Conservation (phyloP, 306 rosid species). For the Hippophae gyantsensis region DNA sequence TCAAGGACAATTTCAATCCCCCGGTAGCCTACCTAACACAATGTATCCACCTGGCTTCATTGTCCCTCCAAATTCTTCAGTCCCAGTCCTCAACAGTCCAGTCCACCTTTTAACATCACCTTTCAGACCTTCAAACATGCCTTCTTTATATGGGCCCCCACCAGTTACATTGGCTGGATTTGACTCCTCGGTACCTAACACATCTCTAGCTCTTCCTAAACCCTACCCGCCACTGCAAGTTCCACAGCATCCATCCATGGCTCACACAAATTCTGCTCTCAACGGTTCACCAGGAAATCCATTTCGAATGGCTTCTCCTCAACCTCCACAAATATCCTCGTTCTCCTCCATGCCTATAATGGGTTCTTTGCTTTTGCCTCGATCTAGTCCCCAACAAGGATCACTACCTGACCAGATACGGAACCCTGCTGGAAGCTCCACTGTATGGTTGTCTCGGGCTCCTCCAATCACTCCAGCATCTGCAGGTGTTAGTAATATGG, state of each 20-base stretch:
- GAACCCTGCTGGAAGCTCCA: conserved; percentile 29
- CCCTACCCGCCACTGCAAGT: conserved; percentile 33
- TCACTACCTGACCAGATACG: conserved; percentile 25
- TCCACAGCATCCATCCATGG: conserved; percentile 37
- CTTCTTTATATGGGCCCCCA: conserved; percentile 41
- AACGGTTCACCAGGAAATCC: conserved; percentile 44
- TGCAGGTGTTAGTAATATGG: conserved; percentile 35
- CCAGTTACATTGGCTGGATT: conserved; percentile 38
- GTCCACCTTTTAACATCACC: conserved; percentile 36
- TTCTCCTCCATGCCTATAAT: conserved; percentile 28
- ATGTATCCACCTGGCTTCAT: conserved; percentile 29
- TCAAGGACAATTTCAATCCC: conserved; percentile 42
- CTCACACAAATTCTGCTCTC: conserved; percentile 35
- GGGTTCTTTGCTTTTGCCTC: conserved; percentile 41
- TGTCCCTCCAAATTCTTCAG: conserved; percentile 34
- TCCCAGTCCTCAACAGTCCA: conserved; percentile 22
- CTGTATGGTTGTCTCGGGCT: conserved; percentile 24
- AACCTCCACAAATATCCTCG: conserved; percentile 35
- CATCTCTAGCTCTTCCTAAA: conserved; percentile 30
- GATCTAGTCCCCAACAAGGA: conserved; percentile 27
- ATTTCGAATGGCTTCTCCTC: conserved; percentile 30
- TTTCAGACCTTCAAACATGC: conserved; percentile 33
- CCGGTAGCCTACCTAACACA: conserved; percentile 39
- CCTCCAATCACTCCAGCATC: conserved; percentile 14
- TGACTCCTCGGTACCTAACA: conserved; percentile 34